Conservation (phyloP, 257 asterid genomes). For the Forsythia suspensa region DNA sequence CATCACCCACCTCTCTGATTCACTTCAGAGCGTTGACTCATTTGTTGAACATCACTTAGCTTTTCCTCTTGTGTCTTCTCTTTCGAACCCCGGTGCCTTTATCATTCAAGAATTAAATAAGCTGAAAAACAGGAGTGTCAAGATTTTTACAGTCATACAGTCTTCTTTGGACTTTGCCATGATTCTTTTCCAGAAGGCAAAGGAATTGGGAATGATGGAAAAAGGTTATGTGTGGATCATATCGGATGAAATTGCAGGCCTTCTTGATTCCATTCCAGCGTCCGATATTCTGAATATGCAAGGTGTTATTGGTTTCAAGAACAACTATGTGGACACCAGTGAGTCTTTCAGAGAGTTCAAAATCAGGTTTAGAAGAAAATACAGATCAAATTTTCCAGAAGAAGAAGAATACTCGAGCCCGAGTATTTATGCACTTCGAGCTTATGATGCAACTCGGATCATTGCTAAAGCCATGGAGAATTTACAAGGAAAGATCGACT, state of each 20-base stretch:
- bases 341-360: slow-evolving; percentile 32
- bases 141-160: slow-evolving; percentile 35
- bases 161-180: slow-evolving; percentile 47
- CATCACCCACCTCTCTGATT: slow-evolving; percentile 42
- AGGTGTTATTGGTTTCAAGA: slow-evolving; percentile 57
- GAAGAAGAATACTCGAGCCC: slow-evolving; percentile 47
- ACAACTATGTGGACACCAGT: slow-evolving; percentile 17
- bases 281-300: slow-evolving; percentile 44
- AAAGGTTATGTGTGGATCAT: slow-evolving; percentile 63
- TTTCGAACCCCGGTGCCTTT: slow-evolving; percentile 13
- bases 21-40: slow-evolving; percentile 35
- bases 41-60: slow-evolving; percentile 30
- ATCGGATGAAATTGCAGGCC: slow-evolving; percentile 39
- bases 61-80: slow-evolving; percentile 34
- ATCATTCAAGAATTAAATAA: slow-evolving; percentile 35
- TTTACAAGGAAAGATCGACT: slow-evolving; percentile 15
- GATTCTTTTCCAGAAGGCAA: slow-evolving; percentile 46
- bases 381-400: slow-evolving; percentile 30
- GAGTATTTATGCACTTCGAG: slow-evolving; percentile 42
- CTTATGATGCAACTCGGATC: slow-evolving; percentile 50
- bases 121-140: slow-evolving; percentile 27
- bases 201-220: slow-evolving; percentile 52
- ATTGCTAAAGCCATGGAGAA: slow-evolving; percentile 30
- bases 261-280: slow-evolving; percentile 50
- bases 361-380: slow-evolving; percentile 39